Conservation (phyloP, 2,329 filamentous ascomycete species). For the Gaeumannomyces tritici region DNA sequence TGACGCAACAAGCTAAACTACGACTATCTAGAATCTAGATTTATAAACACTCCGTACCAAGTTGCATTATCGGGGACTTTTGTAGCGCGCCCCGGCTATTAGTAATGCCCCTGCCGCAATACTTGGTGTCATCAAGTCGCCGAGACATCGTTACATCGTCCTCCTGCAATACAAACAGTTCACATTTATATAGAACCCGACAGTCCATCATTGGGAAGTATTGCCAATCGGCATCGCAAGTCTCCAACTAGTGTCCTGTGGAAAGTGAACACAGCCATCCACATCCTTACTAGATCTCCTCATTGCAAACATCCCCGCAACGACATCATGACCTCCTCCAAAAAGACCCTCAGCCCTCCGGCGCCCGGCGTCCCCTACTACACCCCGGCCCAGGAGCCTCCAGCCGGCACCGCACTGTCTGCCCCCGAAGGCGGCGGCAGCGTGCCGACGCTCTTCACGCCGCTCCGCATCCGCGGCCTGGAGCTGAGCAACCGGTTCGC, state of each 20-base stretch:
- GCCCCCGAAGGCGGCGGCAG: slow-evolving; percentile 17
- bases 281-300: too few species aligned
- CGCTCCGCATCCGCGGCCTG: slow-evolving; percentile 42
- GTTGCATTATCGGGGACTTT: neutral
- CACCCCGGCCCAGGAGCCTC: slow-evolving; percentile 43
- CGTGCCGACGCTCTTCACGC: slow-evolving; percentile 45
- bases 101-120: neutral
- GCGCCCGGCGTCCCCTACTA: slow-evolving; percentile 39
- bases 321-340: neutral
- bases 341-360: slow-evolving; percentile 22
- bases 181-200: neutral
- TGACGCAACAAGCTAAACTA: neutral
- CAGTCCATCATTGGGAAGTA: neutral
- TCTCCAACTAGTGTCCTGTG: neutral
- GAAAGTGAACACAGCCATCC: neutral
- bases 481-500: slow-evolving; percentile 47
- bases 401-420: slow-evolving; percentile 35
- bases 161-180: neutral
- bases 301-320: neutral
- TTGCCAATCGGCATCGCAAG: neutral
- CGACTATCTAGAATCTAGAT: too few species aligned
- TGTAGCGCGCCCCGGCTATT: neutral
- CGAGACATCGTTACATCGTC: neutral
- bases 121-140: too few species aligned
- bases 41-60: too few species aligned